phyloP scores from a whole-genome alignment of 306 rosid species.

The Acacia confusa region DNA sequence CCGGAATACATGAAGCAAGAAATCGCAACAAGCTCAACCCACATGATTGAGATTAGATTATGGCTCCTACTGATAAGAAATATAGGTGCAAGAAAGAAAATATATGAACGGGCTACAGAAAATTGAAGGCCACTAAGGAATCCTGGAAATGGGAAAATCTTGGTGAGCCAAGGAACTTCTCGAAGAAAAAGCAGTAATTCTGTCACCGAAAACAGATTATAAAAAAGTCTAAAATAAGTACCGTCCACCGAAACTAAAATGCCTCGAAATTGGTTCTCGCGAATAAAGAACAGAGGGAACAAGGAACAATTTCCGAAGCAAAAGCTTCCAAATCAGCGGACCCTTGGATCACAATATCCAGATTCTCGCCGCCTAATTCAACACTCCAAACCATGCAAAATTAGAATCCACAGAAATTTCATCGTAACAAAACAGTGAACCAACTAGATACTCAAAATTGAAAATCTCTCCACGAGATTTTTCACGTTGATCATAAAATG shows the following conservation, averaged over 20 bases:
- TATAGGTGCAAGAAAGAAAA: background rate
- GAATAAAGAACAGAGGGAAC: background rate
- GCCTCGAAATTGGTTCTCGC: background rate
- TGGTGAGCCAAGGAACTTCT: background rate
- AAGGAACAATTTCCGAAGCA: background rate
- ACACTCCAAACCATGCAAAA: background rate
- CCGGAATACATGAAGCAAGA: background rate
- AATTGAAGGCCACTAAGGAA: background rate
- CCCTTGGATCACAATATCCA: background rate
- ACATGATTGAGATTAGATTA: background rate
- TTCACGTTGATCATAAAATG: background rate
- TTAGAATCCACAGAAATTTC: background rate
- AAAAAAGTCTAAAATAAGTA: background rate
- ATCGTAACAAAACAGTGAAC: background rate
- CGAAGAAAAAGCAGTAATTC: background rate
- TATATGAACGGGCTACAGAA: background rate
- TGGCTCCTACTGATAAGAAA: background rate
- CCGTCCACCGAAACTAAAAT: background rate
- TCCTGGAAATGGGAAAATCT: background rate
- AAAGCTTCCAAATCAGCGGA: background rate
- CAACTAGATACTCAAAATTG: background rate
- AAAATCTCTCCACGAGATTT: background rate
- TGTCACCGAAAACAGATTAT: background rate
- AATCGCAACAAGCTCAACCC: background rate
- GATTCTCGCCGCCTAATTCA: background rate